Base-by-base conservation (phyloP, 805 yeast genomes). In the Nakazawaea anatomiae region DNA sequence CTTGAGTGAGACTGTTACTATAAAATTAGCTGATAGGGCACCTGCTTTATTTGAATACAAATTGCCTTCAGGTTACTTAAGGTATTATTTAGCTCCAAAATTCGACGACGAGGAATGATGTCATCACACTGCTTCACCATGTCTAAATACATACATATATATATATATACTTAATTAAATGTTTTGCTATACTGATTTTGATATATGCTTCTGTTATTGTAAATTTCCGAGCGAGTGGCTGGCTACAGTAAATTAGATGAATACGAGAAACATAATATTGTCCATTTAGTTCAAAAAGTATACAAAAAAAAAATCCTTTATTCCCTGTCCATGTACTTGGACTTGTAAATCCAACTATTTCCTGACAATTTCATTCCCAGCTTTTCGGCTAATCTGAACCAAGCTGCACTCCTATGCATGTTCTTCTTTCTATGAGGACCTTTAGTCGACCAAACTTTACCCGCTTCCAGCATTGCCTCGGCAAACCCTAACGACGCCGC, bases 21-120 rank as follows among this genome's bases (percentile, higher is more conserved):
- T 94, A 57, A 87, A 89, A 69, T 79, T 94, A 63, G 87, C 96
- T 18, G 92, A 87, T 62, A 89, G 87, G 65, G 84, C 94, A 12
- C 99, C 99, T 35, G 96, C 97, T 41, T 74, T 90, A 67, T 89
- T 94, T 64, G 97, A 92, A 73, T 94, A 85, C 73, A 86, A 85
- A 70, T 76, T 94, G 65, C 84, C 89, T 55, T 87, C 92, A 68
- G 99, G 99, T 50, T 88, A 89, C 71, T 76, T 94, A 68, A 85
- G 96, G 68, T 94, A 87, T 80, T 94, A 88, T 80, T 79, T 94
- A 68, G 99, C 99, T 60, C 99, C 99, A 54, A 92, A 94, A 78
- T 89, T 94, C 67, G 96, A 87, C 58, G 98, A 91, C 57, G 96
- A 88, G 57, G 94, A 87, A 57, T 81, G 72, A 64, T 32, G 25